A percentile compares a stretch with the other conserved stretches of the same genome.
Evolutionary conservation across 2,329 filamentous ascomycete species (phyloP).

Genomic region (Dothiorella sarmentorum): DNA sequence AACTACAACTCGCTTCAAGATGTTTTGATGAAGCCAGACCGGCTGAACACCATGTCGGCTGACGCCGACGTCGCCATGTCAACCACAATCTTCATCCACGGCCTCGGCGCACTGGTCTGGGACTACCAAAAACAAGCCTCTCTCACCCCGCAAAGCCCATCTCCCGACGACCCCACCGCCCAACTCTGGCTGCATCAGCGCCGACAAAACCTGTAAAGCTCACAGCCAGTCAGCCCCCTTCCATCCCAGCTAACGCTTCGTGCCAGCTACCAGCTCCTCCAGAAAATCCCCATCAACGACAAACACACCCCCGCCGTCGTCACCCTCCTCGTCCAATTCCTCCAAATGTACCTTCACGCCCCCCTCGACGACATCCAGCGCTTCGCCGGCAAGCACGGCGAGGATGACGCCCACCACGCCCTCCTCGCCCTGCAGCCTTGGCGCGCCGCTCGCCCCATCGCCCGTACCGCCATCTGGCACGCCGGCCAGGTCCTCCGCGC

Average conservation of each 20-base stretch:
- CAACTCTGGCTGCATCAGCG: constrained; percentile 24
- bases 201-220: constrained; percentile 21
- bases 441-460: constrained; percentile 52
- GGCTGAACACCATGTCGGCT: constrained; percentile 44
- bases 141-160: background rate
- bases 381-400: constrained; percentile 65
- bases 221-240: background rate
- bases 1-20: background rate
- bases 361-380: constrained; percentile 64
- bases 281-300: constrained; percentile 9
- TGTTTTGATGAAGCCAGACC: background rate
- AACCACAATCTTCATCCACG: constrained; percentile 10
- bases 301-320: background rate
- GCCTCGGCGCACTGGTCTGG: constrained; percentile 1
- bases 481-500: constrained; percentile 63
- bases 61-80: constrained; percentile 48
- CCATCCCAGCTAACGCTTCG: constrained; percentile 41
- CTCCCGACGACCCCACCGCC: constrained; percentile 19
- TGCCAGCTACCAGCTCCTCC: constrained; percentile 58
- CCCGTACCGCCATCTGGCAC: constrained; percentile 62
- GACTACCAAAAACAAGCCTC: constrained; percentile 5
- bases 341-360: constrained; percentile 62
- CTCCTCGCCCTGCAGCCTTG: constrained; percentile 59
- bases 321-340: constrained; percentile 45
- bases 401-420: constrained; percentile 60